A percentile compares a stretch with the other conserved stretches of the same genome.
These are phyloP conservation scores for Agaricus subrufescens DNA, from an alignment of 768 basidiomycete species.

Conservation along the genomic window DNA sequence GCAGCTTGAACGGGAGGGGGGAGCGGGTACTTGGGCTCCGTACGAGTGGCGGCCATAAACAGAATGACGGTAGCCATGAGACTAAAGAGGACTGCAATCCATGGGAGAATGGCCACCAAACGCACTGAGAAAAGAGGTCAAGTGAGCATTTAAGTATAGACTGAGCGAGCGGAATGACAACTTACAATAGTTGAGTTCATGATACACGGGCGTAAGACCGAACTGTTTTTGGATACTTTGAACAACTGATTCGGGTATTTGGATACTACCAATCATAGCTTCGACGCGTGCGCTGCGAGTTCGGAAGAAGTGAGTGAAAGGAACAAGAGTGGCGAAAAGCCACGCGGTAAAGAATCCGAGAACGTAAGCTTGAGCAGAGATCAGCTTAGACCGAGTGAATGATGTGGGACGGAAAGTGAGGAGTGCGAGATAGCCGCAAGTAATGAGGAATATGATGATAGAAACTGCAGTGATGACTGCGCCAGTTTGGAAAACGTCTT, in stretches of 20 bases:
- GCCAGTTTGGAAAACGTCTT: constrained; percentile 19
- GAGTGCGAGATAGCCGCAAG: constrained; percentile 11
- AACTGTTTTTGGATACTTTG: neutral
- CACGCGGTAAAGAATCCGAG: constrained; percentile 37
- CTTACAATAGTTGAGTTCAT: constrained; percentile 1
- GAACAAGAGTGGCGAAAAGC: constrained; percentile 39
- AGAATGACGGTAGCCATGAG: constrained; percentile 2
- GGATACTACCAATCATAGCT: constrained; percentile 28
- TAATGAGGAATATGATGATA: constrained; percentile 14
- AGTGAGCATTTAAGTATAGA: neutral
- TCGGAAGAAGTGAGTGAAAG: constrained; percentile 39
- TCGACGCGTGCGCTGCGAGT: constrained; percentile 32
- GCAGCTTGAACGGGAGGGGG: neutral
- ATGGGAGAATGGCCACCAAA: constrained; percentile 8
- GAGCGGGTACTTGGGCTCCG: neutral
- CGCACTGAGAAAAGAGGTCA: neutral
- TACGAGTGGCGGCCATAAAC: constrained; percentile 1
- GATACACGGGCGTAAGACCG: neutral
- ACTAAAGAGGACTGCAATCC: constrained; percentile 1
- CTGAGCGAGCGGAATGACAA: neutral
- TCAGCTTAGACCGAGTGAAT: constrained; percentile 11
- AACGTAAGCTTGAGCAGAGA: constrained; percentile 26
- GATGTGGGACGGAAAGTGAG: constrained; percentile 14
- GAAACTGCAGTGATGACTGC: constrained; percentile 16
- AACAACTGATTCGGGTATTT: constrained; percentile 20